These are phyloP conservation scores for Agaricales sp. DNA, from an alignment of 1,284 basidiomycete species.

Conservation along the genomic window DNA sequence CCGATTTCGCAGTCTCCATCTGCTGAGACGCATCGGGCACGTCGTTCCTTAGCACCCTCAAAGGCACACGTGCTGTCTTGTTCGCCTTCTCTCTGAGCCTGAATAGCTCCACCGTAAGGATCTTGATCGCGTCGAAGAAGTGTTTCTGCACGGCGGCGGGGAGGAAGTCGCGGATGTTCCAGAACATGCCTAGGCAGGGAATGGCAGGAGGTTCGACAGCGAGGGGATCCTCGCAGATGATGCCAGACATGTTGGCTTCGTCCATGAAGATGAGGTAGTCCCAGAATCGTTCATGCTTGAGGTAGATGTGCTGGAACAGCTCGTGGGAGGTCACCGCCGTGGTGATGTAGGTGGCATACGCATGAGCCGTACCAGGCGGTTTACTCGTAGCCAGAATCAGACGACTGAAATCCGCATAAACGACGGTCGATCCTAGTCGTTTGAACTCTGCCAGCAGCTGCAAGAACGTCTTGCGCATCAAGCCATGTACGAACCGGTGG, in stretches of 20 bases:
- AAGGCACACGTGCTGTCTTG: constrained; percentile 53
- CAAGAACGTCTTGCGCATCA: constrained; percentile 98
- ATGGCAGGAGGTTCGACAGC: constrained; percentile 58
- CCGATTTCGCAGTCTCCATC: constrained; percentile 57
- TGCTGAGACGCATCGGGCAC: constrained; percentile 49
- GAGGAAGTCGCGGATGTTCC: constrained; percentile 93
- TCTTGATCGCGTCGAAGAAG: constrained; percentile 69
- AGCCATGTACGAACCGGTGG: constrained; percentile 87
- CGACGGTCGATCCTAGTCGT: constrained; percentile 85
- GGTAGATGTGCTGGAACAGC: constrained; percentile 88
- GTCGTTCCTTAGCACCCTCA: constrained; percentile 66
- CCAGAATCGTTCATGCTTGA: constrained; percentile 87
- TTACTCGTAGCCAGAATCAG: constrained; percentile 92
- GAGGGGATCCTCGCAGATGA: constrained; percentile 74
- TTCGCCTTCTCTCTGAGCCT: constrained; percentile 62
- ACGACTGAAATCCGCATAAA: constrained; percentile 92
- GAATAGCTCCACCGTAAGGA: constrained; percentile 84
- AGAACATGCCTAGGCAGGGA: constrained; percentile 78
- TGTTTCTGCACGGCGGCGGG: constrained; percentile 76
- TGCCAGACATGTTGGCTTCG: constrained; percentile 84
- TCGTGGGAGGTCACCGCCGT: constrained; percentile 92
- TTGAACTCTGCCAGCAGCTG: constrained; percentile 97
- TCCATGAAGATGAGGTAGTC: constrained; percentile 97
- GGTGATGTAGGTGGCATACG: constrained; percentile 92
- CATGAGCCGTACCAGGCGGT: constrained; percentile 90